These are phyloP conservation scores for Ochetophila trinervis DNA, from an alignment of 306 rosid genomes.

Conservation along the genomic window DNA sequence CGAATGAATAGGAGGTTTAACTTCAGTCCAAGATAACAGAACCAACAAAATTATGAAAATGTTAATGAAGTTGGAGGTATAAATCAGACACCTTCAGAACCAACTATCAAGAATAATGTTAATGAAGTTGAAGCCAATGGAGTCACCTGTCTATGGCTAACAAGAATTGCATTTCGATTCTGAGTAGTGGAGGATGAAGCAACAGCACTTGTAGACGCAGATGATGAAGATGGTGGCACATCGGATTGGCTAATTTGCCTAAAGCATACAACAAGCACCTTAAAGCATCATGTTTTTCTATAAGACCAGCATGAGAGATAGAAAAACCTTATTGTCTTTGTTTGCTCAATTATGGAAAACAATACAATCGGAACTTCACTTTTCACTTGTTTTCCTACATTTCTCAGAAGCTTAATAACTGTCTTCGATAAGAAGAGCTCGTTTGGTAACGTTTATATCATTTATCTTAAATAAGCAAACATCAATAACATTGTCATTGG, in stretches of 20 bases:
- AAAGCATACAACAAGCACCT: conserved; percentile 18
- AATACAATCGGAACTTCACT: neutral
- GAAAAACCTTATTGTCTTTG: no score
- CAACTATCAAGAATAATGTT: neutral
- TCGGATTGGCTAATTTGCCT: conserved; percentile 50
- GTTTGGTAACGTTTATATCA: no score
- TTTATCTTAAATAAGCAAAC: no score
- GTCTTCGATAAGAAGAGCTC: no score
- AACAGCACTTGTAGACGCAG: conserved; percentile 34
- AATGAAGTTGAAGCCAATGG: no score
- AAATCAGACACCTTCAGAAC: neutral
- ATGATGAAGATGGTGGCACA: conserved; percentile 45
- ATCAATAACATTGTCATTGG: no score
- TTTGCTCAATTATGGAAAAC: no score
- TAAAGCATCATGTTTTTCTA: conserved; percentile 5
- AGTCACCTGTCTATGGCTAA: conserved; percentile 87
- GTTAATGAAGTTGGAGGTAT: neutral
- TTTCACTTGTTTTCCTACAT: neutral
- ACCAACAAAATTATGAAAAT: neutral
- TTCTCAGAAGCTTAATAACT: no score
- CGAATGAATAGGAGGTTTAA: neutral
- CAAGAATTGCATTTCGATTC: conserved; percentile 81
- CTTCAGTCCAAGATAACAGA: neutral
- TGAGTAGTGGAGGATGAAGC: conserved; percentile 39
- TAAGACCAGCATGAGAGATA: conserved; percentile 7